These are phyloP conservation scores for Camellia oleifera DNA, from an alignment of 179 eudicot genomes.

Conservation along the genomic window DNA sequence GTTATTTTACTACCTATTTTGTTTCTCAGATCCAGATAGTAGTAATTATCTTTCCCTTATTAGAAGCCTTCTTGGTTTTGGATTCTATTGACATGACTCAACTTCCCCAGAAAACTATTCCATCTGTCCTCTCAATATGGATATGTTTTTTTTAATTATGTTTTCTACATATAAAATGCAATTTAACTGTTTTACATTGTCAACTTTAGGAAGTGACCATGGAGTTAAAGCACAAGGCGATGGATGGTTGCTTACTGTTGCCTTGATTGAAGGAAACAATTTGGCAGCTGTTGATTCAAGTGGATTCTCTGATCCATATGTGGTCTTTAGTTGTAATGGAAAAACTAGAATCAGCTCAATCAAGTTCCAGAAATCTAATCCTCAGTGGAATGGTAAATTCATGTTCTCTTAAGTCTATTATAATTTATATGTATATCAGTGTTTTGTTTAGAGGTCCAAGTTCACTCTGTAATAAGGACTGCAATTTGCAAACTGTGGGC, in stretches of 20 bases:
- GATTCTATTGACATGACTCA: not conserved
- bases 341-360: slow-evolving; percentile 90
- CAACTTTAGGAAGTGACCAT: slow-evolving; percentile 69
- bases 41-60: not conserved
- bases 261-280: slow-evolving; percentile 89
- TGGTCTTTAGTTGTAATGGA: slow-evolving; percentile 91
- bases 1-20: not conserved
- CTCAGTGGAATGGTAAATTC: slow-evolving; percentile 84
- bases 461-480: not conserved
- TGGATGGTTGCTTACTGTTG: slow-evolving; percentile 98
- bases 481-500: slow-evolving; percentile 1
- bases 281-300: slow-evolving; percentile 86
- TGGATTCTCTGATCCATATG: slow-evolving; percentile 92
- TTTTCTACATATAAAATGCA: not conserved
- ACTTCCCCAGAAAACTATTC: slow-evolving; percentile 5
- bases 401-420: slow-evolving; percentile 7
- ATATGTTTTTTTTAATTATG: not conserved
- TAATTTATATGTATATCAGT: not conserved
- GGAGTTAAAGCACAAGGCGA: slow-evolving; percentile 93
- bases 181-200: not conserved
- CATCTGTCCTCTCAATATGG: not conserved
- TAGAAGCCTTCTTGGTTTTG: not conserved
- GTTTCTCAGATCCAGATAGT: not conserved
- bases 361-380: slow-evolving; percentile 88
- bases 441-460: not conserved